Base-by-base conservation (phyloP, 2,329 filamentous ascomycete genomes). In the Alternaria atra region DNA sequence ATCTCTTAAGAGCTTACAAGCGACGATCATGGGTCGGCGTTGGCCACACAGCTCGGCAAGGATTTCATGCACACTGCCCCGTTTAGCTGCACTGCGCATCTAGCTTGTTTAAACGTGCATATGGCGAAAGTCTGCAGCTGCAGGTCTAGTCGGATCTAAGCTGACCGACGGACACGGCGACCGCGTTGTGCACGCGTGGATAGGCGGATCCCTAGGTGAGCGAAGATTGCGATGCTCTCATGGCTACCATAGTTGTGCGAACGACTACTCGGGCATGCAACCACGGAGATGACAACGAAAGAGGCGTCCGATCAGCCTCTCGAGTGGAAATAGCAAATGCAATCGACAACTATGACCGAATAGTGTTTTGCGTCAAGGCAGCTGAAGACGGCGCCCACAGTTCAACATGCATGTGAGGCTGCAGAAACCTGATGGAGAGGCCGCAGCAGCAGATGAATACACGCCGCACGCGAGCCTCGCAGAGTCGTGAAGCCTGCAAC, bases 31-130 rank as follows among this genome's bases (percentile, higher is more conserved):
- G 71, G 72, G 65, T 69, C 71, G 72, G 73, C 61, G 73, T 42
- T 77, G 74, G 75, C 74, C 75, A 78, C 71, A 73, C 64, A 65
- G 61, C 63, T 67, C 61, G 70, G 69, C 73, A 67, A 76, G 73
- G 69, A 71, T 71, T 68, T 72, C 69, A 74, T 78, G 74, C 73
- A 78, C 74, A 73, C 74, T 77, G 75, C 75, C 74, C 74, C 74
- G 68, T 77, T 75, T 72, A 59, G 73, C 66, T 72, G 72, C 72
- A 72, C 72, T 75, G 73, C 73, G 71, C 73, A 77, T 69, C 66
- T 73, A 75, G 72, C 72, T 72, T 73, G 73, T 67, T 70, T 67
- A 70, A 73, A 73, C 70, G 65, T 77, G 75, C 75, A 77, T 77
- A 75, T 70, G 68, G 73, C 75, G 63, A 77, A 59, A 71, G 69